Percentiles rank a stretch among this genome's conserved stretches.
These are phyloP conservation scores for Wickerhamomyces xylosicus DNA, from an alignment of 805 yeast genomes.

Conservation along the genomic window DNA sequence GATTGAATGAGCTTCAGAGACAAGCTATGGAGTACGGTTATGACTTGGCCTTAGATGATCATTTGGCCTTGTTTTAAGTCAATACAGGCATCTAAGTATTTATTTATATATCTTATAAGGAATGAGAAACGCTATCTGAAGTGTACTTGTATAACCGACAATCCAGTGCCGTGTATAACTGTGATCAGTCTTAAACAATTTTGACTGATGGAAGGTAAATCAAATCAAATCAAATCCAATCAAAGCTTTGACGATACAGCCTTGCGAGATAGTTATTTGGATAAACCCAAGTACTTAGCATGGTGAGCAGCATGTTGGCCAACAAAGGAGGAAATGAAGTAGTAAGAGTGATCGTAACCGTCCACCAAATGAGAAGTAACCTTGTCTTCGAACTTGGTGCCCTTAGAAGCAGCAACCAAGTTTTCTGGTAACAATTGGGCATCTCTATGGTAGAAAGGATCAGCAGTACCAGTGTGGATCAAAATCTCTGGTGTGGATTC, in stretches of 20 bases:
- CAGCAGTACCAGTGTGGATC: slow-evolving; percentile 76
- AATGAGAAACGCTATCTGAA: too few species aligned
- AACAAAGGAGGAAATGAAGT: slow-evolving; percentile 69
- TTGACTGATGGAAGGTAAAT: too few species aligned
- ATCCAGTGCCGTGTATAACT: too few species aligned
- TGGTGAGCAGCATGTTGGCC: slow-evolving; percentile 82
- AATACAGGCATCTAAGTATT: too few species aligned
- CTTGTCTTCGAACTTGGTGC: slow-evolving; percentile 46
- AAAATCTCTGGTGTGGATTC: slow-evolving; percentile 45
- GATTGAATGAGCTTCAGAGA: not conserved
- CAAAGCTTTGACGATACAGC: not conserved
- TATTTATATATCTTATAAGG: too few species aligned
- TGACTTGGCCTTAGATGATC: not conserved
- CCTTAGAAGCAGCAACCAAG: slow-evolving; percentile 46
- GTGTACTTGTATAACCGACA: too few species aligned
- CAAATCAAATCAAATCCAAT: not conserved
- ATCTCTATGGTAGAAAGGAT: slow-evolving; percentile 53
- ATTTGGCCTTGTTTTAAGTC: too few species aligned
- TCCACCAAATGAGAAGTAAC: slow-evolving; percentile 55
- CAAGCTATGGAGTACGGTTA: not conserved
- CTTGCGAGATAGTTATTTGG: slow-evolving; percentile 13
- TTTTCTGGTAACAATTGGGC: slow-evolving; percentile 69
- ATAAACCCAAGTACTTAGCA: slow-evolving; percentile 46
- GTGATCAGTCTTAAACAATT: too few species aligned
- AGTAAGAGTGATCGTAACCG: slow-evolving; percentile 89